A percentile compares a stretch with the other conserved stretches of the same genome.
These are phyloP conservation scores for Synchytrium microbalum DNA, from an alignment of 371 early-diverging fungal species.

Conservation along the genomic window DNA sequence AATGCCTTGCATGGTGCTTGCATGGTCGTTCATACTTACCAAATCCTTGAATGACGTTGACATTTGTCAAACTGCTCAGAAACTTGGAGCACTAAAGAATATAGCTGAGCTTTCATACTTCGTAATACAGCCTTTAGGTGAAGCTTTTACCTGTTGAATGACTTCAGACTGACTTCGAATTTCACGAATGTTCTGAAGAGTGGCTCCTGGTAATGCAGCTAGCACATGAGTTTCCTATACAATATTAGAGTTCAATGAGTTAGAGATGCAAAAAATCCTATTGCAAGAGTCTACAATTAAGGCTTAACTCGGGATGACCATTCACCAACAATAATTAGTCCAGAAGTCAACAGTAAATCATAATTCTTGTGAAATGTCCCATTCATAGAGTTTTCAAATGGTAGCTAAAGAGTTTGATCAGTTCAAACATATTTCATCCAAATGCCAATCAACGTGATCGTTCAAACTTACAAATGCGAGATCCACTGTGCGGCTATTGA, in stretches of 20 bases:
- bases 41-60: constrained; percentile 11
- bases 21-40: constrained; percentile 18
- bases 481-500: constrained; percentile 10
- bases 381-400: constrained; percentile 20
- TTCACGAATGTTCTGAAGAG: constrained; percentile 15
- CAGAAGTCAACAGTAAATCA: constrained; percentile 2
- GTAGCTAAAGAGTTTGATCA: no score
- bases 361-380: constrained; percentile 20
- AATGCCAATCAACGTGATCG: no score
- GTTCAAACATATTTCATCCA: no score
- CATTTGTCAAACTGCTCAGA: no score
- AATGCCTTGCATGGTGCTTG: constrained; percentile 7
- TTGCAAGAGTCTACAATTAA: constrained; percentile 7
- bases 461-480: constrained; percentile 17
- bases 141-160: constrained; percentile 22
- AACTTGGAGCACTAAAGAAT: no score
- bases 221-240: neutral
- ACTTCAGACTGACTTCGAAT: constrained; percentile 21
- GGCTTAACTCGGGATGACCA: constrained; percentile 16
- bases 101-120: no score
- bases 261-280: neutral
- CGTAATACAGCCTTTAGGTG: constrained; percentile 6
- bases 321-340: constrained; percentile 23
- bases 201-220: constrained; percentile 15
- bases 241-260: neutral